Base-by-base conservation (phyloP, 768 basidiomycete genomes). In the Grammothele lineata region DNA sequence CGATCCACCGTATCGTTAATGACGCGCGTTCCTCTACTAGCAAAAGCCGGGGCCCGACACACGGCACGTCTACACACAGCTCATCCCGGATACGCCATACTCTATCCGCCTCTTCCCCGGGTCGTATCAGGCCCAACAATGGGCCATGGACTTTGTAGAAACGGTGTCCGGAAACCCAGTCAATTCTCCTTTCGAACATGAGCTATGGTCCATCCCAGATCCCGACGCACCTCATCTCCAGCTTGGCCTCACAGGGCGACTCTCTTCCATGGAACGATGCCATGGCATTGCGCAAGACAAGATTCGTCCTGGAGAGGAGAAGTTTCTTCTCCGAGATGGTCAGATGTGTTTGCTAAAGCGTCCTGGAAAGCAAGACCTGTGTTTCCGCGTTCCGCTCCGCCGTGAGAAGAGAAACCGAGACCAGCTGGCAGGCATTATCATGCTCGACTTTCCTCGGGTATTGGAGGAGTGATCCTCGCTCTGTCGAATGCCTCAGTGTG, bases 81-180 rank as follows among this genome's bases (percentile, higher is more conserved):
- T 24, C 2, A 40, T 40, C n/a, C 39, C 39, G 15, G 5, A 26
- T 1, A 25, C 21, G 10, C 4, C 6, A 6, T 40, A 40, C 23
- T 40, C 39, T 9, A 40, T 40, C 39, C 39, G 39, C 12, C 39
- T 40, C 22, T 40, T 40, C 24, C 39, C 39, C 11, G 39, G 39
- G 2, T 24, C 22, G 2, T 6, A 11, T 9, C 2, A 11, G 12
- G 9, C 23, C 10, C 23, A 8, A 7, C 23, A 40, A 24, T 40
- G 23, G 21, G 21, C 23, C 39, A 23, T 40, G 23, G 39, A 40
- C 39, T 40, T 25, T 15, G 24, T 40, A 10, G 12, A 40, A 3
- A 40, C 39, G n/a, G 22, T 14, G 5, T 25, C 39, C 5, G 39
- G 39, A 22, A 5, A 24, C 12, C 39, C 39, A 10, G 39, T 26